A percentile compares a stretch with the other conserved stretches of the same genome.
These are phyloP conservation scores for Schoenoplectus tabernaemontani DNA, from an alignment of 202 grass and related monocot species.

Conservation along the genomic window DNA sequence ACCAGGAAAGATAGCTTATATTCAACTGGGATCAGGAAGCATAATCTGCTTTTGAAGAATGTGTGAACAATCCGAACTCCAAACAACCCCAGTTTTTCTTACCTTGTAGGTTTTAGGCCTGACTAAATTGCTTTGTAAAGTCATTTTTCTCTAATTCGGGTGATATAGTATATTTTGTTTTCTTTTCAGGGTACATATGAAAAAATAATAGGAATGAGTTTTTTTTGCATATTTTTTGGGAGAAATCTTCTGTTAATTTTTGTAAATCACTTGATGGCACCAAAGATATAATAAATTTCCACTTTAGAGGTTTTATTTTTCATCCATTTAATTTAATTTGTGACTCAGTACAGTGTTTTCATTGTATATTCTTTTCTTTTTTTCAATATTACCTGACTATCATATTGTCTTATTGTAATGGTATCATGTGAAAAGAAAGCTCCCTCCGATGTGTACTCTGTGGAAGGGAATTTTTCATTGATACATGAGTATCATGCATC, in stretches of 20 bases:
- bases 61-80: background rate
- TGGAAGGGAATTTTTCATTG: no score
- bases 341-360: no score
- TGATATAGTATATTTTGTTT: background rate
- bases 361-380: no score
- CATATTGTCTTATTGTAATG: background rate
- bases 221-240: background rate
- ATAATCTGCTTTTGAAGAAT: background rate
- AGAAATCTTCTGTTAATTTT: background rate
- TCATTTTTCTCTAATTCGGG: background rate
- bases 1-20: background rate
- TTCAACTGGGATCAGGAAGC: background rate
- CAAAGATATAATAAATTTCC: background rate
- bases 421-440: background rate
- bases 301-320: no score
- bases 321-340: no score
- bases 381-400: no score
- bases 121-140: no score
- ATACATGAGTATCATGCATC: no score
- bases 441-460: no score
- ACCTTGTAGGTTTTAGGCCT: background rate
- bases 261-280: background rate
- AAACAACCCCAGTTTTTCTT: background rate
- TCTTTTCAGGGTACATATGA: background rate
- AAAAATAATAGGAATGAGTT: background rate